Evolutionary conservation across 2,329 filamentous ascomycete genomes (phyloP).

Genomic region (Bipolaris victoriae): DNA sequence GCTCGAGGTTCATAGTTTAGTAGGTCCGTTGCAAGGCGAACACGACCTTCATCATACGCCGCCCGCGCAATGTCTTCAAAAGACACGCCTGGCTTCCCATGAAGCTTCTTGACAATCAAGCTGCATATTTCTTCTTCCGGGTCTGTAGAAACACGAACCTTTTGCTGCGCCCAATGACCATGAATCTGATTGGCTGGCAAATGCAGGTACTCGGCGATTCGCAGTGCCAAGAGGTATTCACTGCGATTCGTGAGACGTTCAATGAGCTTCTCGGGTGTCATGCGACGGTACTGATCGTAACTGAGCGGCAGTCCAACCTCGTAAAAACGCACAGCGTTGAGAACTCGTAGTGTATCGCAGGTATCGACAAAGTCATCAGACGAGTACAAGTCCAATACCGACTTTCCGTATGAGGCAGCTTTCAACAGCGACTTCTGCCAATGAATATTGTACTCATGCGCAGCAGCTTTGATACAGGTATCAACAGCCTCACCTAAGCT

Average conservation of each 20-base stretch:
- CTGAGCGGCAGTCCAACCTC: constrained; percentile 88
- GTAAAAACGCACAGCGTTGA: constrained; percentile 92
- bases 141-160: constrained; percentile 82
- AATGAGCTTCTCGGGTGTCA: constrained; percentile 89
- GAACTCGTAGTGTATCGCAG: constrained; percentile 88
- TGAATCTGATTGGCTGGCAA: constrained; percentile 90
- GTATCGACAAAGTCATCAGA: constrained; percentile 99
- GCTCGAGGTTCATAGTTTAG: constrained; percentile 93
- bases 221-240: constrained; percentile 88
- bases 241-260: constrained; percentile 84
- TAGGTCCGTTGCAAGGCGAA: constrained; percentile 85
- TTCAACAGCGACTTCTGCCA: constrained; percentile 98
- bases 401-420: constrained; percentile 96
- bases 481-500: constrained; percentile 92
- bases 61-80: constrained; percentile 93
- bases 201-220: constrained; percentile 84
- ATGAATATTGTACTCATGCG: constrained; percentile 85
- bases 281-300: constrained; percentile 89
- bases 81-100: constrained; percentile 88
- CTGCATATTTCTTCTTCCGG: constrained; percentile 88
- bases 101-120: constrained; percentile 83
- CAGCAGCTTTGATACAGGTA: constrained; percentile 89
- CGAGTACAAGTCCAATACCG: constrained; percentile 94
- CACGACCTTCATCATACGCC: constrained; percentile 91
- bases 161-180: constrained; percentile 95